Conservation (phyloP, 306 rosid genomes). For the Dicorynia guianensis region DNA sequence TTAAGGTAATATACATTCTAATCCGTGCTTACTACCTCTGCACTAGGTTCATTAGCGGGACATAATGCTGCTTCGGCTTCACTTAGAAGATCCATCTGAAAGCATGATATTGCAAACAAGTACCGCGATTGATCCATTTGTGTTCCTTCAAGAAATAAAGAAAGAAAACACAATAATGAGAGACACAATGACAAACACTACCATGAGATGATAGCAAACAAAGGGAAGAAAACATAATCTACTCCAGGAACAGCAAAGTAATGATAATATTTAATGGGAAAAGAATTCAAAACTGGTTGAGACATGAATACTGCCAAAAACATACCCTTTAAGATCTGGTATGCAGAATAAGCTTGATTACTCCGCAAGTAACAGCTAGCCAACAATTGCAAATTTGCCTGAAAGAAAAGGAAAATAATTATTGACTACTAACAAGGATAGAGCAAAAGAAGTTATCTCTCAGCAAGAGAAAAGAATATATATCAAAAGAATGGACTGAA, state of each 20-base stretch:
- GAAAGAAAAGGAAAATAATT: constrained; percentile 41
- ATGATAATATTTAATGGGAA: background rate
- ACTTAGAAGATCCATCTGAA: constrained; percentile 88
- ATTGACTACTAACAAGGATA: constrained; percentile 18
- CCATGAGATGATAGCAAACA: constrained; percentile 19
- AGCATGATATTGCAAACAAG: constrained; percentile 98
- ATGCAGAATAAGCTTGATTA: constrained; percentile 87
- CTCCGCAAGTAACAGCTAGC: constrained; percentile 89
- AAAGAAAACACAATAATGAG: constrained; percentile 42
- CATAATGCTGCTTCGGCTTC: constrained; percentile 96
- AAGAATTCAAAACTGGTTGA: constrained; percentile 2
- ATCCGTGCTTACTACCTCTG: constrained; percentile 66
- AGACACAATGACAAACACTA: constrained; percentile 43
- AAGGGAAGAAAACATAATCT: background rate
- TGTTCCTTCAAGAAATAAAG: constrained; percentile 71
- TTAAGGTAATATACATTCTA: background rate
- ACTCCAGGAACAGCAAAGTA: constrained; percentile 3
- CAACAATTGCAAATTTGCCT: constrained; percentile 86
- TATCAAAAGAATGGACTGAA: background rate
- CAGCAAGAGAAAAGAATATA: background rate
- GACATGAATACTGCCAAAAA: constrained; percentile 29
- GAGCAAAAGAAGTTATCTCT: constrained; percentile 9
- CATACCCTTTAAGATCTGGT: constrained; percentile 92
- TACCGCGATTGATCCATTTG: constrained; percentile 97
- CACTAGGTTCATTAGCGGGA: constrained; percentile 80